A percentile compares a stretch with the other conserved stretches of the same genome.
Conservation (phyloP, 2,329 filamentous ascomycete species). For the Fusarium tricinctum region DNA sequence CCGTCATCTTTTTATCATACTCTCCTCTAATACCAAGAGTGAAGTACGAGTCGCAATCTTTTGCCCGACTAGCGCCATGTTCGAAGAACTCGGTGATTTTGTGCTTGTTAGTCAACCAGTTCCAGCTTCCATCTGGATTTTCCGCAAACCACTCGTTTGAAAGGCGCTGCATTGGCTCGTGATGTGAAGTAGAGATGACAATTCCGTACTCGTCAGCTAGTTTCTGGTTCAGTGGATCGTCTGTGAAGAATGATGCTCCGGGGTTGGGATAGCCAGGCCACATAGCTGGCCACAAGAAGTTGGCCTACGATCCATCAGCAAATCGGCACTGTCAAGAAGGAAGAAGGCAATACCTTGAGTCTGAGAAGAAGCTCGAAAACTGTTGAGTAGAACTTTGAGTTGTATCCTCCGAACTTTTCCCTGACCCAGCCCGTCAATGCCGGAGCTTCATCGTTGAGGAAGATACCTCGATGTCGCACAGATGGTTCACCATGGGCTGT, state of each 20-base stretch:
- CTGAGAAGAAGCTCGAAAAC: slow-evolving; percentile 70
- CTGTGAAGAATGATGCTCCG: slow-evolving; percentile 71
- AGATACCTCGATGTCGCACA: slow-evolving; percentile 72
- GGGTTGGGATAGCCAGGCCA: slow-evolving; percentile 67
- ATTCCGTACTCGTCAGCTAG: slow-evolving; percentile 63
- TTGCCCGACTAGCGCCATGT: slow-evolving; percentile 19
- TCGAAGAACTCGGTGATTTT: slow-evolving; percentile 35
- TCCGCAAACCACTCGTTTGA: slow-evolving; percentile 37
- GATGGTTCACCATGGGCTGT: slow-evolving; percentile 62
- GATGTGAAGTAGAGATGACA: slow-evolving; percentile 34
- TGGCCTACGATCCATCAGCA: slow-evolving; percentile 55
- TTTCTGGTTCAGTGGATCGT: slow-evolving; percentile 70
- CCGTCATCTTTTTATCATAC: slow-evolving; percentile 29
- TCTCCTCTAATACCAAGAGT: slow-evolving; percentile 38
- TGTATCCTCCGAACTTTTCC: slow-evolving; percentile 64
- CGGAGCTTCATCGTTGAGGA: slow-evolving; percentile 68
- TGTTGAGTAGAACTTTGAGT: slow-evolving; percentile 70
- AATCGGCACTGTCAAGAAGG: fast-evolving
- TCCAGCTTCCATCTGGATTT: slow-evolving; percentile 33
- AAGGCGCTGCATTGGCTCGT: slow-evolving; percentile 37
- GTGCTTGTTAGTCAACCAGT: slow-evolving; percentile 34
- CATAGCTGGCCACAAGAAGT: slow-evolving; percentile 78
- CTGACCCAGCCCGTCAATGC: slow-evolving; percentile 69
- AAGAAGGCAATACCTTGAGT: slow-evolving; percentile 13
- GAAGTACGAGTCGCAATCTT: slow-evolving; percentile 30